Evolutionary conservation across 371 early-diverging fungal species (phyloP).

Genomic region (Zychaea mexicana): DNA sequence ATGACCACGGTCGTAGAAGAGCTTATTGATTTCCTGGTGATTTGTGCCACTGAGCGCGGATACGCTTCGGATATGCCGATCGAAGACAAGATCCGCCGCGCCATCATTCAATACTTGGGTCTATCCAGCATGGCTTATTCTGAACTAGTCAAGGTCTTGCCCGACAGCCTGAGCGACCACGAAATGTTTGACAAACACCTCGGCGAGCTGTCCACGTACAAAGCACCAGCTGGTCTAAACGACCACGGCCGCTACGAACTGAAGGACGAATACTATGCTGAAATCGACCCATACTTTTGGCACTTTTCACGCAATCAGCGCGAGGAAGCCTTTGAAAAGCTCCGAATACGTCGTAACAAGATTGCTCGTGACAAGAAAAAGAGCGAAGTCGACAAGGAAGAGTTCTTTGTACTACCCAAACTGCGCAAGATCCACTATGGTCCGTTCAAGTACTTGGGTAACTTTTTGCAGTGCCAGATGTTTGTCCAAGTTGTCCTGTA

Average conservation of each 20-base stretch:
- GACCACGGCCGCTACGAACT: constrained; percentile 90
- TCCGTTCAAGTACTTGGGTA: constrained; percentile 71
- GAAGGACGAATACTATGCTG: constrained; percentile 78
- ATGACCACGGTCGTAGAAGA: constrained; percentile 82
- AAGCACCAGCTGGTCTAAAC: constrained; percentile 77
- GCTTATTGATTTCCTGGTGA: constrained; percentile 81
- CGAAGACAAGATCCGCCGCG: constrained; percentile 80
- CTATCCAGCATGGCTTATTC: constrained; percentile 78
- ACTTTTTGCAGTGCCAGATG: constrained; percentile 67
- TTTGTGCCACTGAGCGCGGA: constrained; percentile 81
- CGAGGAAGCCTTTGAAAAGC: constrained; percentile 80
- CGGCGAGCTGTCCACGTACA: constrained; percentile 74
- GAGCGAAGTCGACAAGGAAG: constrained; percentile 26
- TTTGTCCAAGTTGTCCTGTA: constrained; percentile 78
- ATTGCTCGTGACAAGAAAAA: constrained; percentile 17
- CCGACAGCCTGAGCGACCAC: constrained; percentile 79
- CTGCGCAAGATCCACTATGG: constrained; percentile 64
- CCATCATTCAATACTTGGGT: constrained; percentile 86
- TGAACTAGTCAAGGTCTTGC: constrained; percentile 80
- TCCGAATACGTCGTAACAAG: constrained; percentile 44
- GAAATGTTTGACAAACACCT: constrained; percentile 79
- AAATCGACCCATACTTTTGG: constrained; percentile 92
- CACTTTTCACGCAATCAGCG: constrained; percentile 91
- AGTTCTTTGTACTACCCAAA: constrained; percentile 59
- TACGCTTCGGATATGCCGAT: constrained; percentile 64